These are phyloP conservation scores for Rhododendron ovatum DNA, from an alignment of 148 eudicot species.

Conservation along the genomic window DNA sequence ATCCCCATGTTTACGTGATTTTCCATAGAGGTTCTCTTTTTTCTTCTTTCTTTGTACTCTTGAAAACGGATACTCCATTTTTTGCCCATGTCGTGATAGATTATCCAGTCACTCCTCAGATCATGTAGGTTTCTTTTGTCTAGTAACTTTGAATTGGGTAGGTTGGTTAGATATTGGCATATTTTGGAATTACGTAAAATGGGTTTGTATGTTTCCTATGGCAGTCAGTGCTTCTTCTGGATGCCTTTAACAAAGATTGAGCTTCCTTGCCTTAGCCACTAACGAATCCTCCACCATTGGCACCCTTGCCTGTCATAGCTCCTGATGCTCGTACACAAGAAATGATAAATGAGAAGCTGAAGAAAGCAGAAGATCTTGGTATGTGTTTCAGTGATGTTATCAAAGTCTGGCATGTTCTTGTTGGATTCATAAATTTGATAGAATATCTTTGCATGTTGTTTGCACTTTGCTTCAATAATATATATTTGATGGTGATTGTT, in stretches of 20 bases:
- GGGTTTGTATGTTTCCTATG: not conserved
- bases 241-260: constrained; percentile 92
- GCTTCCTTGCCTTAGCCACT: constrained; percentile 88
- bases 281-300: constrained; percentile 62
- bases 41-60: not conserved
- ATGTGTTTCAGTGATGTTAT: constrained; percentile 1
- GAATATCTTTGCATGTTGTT: not conserved
- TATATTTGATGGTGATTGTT: too few relatives aligned
- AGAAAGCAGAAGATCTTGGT: constrained; percentile 98
- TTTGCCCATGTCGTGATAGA: not conserved
- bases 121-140: not conserved
- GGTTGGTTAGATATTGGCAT: not conserved
- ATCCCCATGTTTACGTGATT: not conserved
- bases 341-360: constrained; percentile 91
- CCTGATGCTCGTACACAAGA: constrained; percentile 95
- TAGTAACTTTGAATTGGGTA: too few relatives aligned
- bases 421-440: not conserved
- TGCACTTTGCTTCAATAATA: not conserved
- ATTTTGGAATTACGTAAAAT: not conserved
- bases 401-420: not conserved
- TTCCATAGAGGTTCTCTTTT: not conserved
- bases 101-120: not conserved
- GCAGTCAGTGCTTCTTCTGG: constrained; percentile 89
- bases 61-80: not conserved
- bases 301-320: constrained; percentile 56